phyloP scores from a whole-genome alignment of 73 alveolate genomes.

The Paraurostyla sp. region DNA sequence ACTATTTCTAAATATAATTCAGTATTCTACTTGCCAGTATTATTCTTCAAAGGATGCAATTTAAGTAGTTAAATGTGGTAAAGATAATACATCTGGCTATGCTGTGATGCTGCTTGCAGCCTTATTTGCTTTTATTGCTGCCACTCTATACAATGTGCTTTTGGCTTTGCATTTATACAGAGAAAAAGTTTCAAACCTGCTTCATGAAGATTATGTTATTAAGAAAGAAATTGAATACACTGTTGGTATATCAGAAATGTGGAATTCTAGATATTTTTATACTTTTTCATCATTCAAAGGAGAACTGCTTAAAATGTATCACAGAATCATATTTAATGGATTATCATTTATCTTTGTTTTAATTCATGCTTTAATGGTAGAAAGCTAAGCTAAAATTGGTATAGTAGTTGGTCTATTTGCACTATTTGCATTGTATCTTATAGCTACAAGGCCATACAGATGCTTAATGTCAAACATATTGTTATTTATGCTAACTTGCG shows the following conservation, averaged over 20 bases:
- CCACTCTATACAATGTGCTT: background rate
- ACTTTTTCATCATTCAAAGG: conserved; percentile 55
- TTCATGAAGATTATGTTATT: conserved; percentile 28
- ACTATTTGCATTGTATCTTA: background rate
- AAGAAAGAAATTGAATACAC: conserved; percentile 56
- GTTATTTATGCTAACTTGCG: background rate
- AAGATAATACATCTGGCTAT: background rate
- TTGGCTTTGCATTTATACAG: conserved; percentile 4
- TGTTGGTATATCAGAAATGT: conserved; percentile 51
- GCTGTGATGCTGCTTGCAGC: background rate
- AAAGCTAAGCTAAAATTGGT: conserved; percentile 14
- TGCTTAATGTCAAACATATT: conserved; percentile 3
- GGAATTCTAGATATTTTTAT: conserved; percentile 41
- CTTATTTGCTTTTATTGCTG: conserved; percentile 19
- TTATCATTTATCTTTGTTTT: conserved; percentile 5
- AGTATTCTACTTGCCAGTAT: conserved; percentile 26
- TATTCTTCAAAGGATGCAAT: conserved; percentile 31
- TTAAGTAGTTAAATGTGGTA: background rate
- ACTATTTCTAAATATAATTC: conserved; percentile 2
- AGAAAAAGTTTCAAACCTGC: background rate
- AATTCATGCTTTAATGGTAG: conserved; percentile 34
- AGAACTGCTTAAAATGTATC: conserved; percentile 54
- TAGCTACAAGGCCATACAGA: conserved; percentile 56
- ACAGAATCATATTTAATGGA: conserved; percentile 12
- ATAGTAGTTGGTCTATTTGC: background rate